Evolutionary conservation across 108 stramenopile species (phyloP).

Genomic region (Nitzschia palea): DNA sequence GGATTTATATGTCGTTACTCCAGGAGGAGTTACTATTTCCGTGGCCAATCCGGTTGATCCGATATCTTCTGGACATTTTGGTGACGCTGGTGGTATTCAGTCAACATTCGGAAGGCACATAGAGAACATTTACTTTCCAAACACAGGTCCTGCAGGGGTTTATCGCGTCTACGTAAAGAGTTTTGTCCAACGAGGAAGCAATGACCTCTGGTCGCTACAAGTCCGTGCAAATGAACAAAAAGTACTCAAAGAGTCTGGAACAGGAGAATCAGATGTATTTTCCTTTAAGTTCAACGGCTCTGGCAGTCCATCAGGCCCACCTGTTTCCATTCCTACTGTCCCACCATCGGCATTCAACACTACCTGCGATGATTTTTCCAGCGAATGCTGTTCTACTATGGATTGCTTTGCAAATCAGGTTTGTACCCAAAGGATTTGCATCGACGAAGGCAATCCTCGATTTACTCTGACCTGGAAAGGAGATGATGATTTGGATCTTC

Average conservation of each 20-base stretch:
- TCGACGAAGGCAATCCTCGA: constrained; percentile 27
- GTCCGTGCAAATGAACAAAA: background rate
- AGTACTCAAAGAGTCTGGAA: background rate
- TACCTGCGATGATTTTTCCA: background rate
- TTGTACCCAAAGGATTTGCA: constrained; percentile 31
- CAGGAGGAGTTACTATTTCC: constrained; percentile 18
- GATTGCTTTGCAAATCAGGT: constrained; percentile 16
- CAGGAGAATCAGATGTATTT: constrained; percentile 4
- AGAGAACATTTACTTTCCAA: constrained; percentile 19
- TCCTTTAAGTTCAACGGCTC: background rate
- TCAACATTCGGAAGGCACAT: constrained; percentile 11
- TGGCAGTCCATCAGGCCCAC: background rate
- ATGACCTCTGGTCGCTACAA: constrained; percentile 6
- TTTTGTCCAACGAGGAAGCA: background rate
- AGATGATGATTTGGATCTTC: constrained; percentile 28
- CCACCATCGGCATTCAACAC: background rate
- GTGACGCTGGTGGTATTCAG: constrained; percentile 10
- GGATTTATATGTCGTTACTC: constrained; percentile 21
- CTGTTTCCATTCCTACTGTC: background rate
- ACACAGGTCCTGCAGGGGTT: constrained; percentile 1
- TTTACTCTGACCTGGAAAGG: constrained; percentile 38
- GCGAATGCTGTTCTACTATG: constrained; percentile 24
- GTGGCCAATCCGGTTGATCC: constrained; percentile 11
- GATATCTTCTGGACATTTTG: constrained; percentile 20
- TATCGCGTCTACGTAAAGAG: constrained; percentile 18